Evolutionary conservation across 2,329 filamentous ascomycete species (phyloP), one percentile per base, ranked within the genome.

Genomic region (Calonectria hawksworthii): DNA sequence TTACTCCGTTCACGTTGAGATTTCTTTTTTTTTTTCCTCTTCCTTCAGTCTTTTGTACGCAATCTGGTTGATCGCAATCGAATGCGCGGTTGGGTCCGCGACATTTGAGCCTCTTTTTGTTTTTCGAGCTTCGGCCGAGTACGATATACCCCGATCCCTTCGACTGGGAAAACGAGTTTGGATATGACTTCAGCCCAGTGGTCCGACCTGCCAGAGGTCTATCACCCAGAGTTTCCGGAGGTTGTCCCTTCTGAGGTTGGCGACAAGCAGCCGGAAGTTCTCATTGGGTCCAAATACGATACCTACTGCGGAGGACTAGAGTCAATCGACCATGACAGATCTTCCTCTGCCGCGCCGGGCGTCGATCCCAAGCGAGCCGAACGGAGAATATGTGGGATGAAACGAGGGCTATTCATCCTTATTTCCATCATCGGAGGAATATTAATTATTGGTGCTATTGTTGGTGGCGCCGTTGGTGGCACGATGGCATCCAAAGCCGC

Each of bases 361-460:
- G 16, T 36, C 34, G 36, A 23, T 11, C 3, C n/a, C n/a, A 47
- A 23, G 34, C 47, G 5, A 44, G 18, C 4, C 36, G 38, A 61
- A 14, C 64, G 38, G 6, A 64, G 64, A 26, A 64, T 73, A 68
- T 73, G 64, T n/a, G 70, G 70, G 18, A 28, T 73, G 18, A 73
- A 64, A n/a, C 64, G 70, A 2, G 68, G 6, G 1, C n/a, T 59
- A 18, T 68, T 68, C 21, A 59, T 73, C 7, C 38, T 68, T 16
- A 8, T 68, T 10, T 54, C 44, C 9, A 50, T 38, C 8, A 26
- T 73, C 41, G 30, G n/a, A 23, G 32, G 16, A 32, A 26, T 68
- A 23, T 2, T 73, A 41, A 36, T 73, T 11, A 47, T 68, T 11
- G 70, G 70, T 10, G 70, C 64, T 18, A 63, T 73, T 26, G 70